Base-by-base conservation (phyloP, 768 basidiomycete species). In the Suillus spraguei region DNA sequence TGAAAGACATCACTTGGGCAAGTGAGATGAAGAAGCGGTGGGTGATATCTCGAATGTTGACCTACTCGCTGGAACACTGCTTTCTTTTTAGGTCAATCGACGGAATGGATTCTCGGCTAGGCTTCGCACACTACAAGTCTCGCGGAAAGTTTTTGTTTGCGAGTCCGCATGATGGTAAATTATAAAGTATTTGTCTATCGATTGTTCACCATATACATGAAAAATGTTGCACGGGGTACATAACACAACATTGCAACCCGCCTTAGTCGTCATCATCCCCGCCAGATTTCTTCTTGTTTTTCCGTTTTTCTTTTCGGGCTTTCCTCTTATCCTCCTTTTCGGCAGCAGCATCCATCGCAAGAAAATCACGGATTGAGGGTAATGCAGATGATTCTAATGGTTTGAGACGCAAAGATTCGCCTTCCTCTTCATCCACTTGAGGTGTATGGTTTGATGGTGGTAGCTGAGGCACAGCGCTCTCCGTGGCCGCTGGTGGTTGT, bases 21-120 rank as follows among this genome's bases (percentile, higher is more conserved):
- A 92, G 90, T 68, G 93, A 96, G 77, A 95, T 95, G 93, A 84
- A 83, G 68, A 88, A 84, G 71, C 83, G 88, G 93, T 93, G 68
- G 67, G 86, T 75, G 20, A 36, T 8, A 7, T 47, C 36, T 24
- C 50, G n/a, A 11, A n/a, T 56, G 61, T 44, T 39, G 54, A 0
- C 33, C 4, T 54, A 59, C 24, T 28, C 6, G 35, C 33, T 62
- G 44, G 39, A 17, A 41, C 36, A 33, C 22, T 35, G 24, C 54
- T 61, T 44, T 22, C 9, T 62, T 64, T 44, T 42, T 68, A 92
- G 90, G 64, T 83, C 85, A 65, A 88, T 91, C 60, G 90, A 91
- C 72, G 87, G 88, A 68, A 89, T 91, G 87, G 86, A 91, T 68
- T 85, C 89, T 17, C 81, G 89, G 33, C 67, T 83, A 22, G 80